Conservation (phyloP, 148 eudicot genomes). For the Camellia japonica region DNA sequence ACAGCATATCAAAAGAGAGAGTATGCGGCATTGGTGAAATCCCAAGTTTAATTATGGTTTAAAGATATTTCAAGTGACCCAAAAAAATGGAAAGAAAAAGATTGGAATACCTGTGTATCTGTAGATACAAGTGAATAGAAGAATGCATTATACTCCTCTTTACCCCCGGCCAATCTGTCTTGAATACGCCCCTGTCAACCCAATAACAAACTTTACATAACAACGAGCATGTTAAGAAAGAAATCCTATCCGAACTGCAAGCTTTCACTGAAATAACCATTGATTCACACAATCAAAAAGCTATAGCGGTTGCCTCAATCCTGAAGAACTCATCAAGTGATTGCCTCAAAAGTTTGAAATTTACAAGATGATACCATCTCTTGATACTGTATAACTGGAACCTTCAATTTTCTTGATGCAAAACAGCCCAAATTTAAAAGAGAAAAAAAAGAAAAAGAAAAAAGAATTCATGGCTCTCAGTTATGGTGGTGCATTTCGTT, state of each 20-base stretch:
- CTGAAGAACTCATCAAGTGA: neutral
- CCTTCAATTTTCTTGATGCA: too few species aligned
- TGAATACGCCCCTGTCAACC: constrained; percentile 76
- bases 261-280: neutral
- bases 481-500: neutral
- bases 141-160: constrained; percentile 96
- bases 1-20: neutral
- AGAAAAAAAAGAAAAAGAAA: too few species aligned
- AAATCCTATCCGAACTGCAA: neutral
- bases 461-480: neutral
- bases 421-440: too few species aligned
- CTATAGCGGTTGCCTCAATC: too few species aligned
- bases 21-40: neutral
- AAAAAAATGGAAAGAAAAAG: neutral
- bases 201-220: constrained; percentile 7
- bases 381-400: too few species aligned
- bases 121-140: constrained; percentile 98
- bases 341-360: too few species aligned
- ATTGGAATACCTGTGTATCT: constrained; percentile 73
- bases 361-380: too few species aligned
- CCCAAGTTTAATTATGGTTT: neutral
- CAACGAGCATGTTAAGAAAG: neutral
- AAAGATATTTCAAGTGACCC: neutral
- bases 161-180: constrained; percentile 97
- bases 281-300: neutral